Percentiles rank a stretch among this genome's conserved stretches.
Conservation (phyloP, 2,329 filamentous ascomycete species). For the Amauroascus verrucosus region DNA sequence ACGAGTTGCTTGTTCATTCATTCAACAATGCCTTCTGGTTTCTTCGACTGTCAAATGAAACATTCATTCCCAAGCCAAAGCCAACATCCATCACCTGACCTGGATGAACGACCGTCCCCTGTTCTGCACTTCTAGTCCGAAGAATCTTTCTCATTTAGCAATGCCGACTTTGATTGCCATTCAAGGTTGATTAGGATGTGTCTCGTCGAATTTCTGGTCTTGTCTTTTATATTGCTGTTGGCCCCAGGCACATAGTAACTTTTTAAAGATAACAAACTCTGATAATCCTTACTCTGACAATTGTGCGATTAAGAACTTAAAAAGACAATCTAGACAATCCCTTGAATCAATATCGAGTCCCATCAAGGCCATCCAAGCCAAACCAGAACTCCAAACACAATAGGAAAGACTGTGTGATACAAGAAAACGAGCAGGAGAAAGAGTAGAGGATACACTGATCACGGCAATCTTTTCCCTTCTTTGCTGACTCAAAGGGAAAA, state of each 20-base stretch:
- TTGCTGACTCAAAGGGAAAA: background rate
- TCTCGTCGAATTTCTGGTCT: too few species aligned
- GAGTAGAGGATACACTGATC: background rate
- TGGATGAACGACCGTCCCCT: too few species aligned
- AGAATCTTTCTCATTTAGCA: too few species aligned
- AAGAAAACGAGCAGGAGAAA: background rate
- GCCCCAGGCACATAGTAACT: background rate
- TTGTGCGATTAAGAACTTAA: background rate
- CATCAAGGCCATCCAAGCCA: slow-evolving; percentile 1
- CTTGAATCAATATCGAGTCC: background rate
- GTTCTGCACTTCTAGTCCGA: too few species aligned
- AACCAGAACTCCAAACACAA: slow-evolving; percentile 7
- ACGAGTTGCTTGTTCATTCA: background rate
- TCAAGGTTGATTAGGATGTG: too few species aligned
- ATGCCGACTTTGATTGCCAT: too few species aligned
- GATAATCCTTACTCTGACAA: background rate
- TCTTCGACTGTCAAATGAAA: background rate
- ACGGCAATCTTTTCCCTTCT: background rate
- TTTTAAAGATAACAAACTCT: slow-evolving; percentile 5
- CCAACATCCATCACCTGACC: background rate
- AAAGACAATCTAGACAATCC: slow-evolving; percentile 1
- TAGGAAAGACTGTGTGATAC: background rate
- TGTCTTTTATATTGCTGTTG: too few species aligned
- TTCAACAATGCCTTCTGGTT: background rate
- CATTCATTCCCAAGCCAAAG: background rate